Evolutionary conservation across 306 rosid species (phyloP).

Genomic region (Spatholobus suberectus): DNA sequence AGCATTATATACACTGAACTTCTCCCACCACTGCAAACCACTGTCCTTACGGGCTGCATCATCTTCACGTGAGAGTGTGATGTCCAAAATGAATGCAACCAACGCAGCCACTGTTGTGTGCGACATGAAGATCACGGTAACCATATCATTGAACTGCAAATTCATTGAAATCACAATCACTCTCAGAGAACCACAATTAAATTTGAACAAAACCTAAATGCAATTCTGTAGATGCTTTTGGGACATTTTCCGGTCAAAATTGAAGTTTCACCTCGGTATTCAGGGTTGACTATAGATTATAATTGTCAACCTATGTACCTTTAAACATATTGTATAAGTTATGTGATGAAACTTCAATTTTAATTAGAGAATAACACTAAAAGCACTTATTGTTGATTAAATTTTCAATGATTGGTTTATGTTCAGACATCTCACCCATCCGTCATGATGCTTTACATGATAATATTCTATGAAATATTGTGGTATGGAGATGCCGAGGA

Average conservation of each 20-base stretch:
- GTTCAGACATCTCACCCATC: constrained; percentile 73
- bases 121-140: constrained; percentile 70
- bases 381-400: not conserved
- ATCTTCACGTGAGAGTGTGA: constrained; percentile 54
- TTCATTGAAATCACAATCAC: not conserved
- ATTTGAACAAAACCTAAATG: not conserved
- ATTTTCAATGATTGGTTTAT: not conserved
- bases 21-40: constrained; percentile 79
- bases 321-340: too few species aligned
- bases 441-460: constrained; percentile 47
- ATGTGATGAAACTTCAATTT: not conserved
- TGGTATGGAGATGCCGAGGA: constrained; percentile 81
- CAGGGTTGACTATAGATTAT: too few species aligned
- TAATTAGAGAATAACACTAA: not conserved
- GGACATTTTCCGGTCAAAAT: too few species aligned
- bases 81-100: constrained; percentile 68
- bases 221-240: not conserved
- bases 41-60: constrained; percentile 58
- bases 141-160: constrained; percentile 59
- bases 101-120: constrained; percentile 73
- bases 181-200: not conserved
- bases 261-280: too few species aligned
- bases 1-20: constrained; percentile 58
- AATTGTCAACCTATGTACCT: too few species aligned
- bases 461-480: constrained; percentile 81